Evolutionary conservation across 2,329 filamentous ascomycete genomes (phyloP), one percentile per base, ranked within the genome.

Genomic region (Alternaria incomplexa): DNA sequence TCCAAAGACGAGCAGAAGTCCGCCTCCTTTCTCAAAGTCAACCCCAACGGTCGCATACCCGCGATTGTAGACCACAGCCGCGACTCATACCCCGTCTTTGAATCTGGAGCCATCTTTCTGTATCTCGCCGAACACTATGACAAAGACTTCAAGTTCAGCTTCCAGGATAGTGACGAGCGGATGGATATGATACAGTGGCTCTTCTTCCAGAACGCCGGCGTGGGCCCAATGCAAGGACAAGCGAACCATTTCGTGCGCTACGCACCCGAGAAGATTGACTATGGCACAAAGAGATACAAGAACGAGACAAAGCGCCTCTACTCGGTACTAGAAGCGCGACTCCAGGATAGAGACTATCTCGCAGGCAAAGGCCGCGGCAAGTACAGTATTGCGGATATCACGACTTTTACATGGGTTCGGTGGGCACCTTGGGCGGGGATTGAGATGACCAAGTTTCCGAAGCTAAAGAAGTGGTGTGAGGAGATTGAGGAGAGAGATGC

Each of bases 11-110:
- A 84, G 40, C 92, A 95, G 73, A 95, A 94, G 72, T 85, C 93
- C 77, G 87, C 87, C 10, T 93, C 90, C 90, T 97, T 94, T 81
- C 85, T 96, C 30, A 87, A 89, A 54, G 93, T 96, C 81, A 97
- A 97, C 81, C 93, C 93, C 64, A 97, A 97, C 78, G 93, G 93
- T 67, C 90, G 93, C 71, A 96, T 97, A 70, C 93, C 93, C 5
- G 93, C 93, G 64, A 77, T 97, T 54, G 93, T 91, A 8, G 93
- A 96, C 81, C 68, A 73, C 48, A 91, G 84, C 3, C 91, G 91
- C 69, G 84, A 89, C 77, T 83, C 84, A 32, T 91, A 96, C 74
- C 84, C 85, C 59, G 78, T 96, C 20, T 96, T 95, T 73, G 93
- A 97, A 81, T 91, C 88, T 65, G 93, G 91, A 60, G 87, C 90